Conservation (phyloP, 495 filamentous ascomycete genomes). For the Sphaerosporella brunnea region DNA sequence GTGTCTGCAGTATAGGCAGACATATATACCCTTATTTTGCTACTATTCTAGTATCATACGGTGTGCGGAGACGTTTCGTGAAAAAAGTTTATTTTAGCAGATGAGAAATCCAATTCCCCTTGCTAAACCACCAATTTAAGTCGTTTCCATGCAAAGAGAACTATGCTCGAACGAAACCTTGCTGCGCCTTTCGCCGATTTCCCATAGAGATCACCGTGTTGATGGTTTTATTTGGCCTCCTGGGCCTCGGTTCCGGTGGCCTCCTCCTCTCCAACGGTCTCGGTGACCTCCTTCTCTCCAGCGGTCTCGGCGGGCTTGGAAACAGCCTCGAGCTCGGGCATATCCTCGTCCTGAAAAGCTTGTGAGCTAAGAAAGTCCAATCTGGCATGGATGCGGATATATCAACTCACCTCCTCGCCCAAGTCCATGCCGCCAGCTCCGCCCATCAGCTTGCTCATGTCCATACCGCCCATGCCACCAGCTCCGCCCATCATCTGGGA, state of each 20-base stretch:
- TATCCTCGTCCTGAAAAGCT: slow-evolving; percentile 19
- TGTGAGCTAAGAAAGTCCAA: too few relatives aligned
- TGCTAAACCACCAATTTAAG: too few relatives aligned
- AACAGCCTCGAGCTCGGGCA: slow-evolving; percentile 22
- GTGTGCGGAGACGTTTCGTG: too few relatives aligned
- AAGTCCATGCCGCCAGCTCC: slow-evolving; percentile 32
- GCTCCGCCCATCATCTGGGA: slow-evolving; percentile 55
- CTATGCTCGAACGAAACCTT: not conserved
- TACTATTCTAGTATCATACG: too few relatives aligned
- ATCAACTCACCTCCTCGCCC: too few relatives aligned
- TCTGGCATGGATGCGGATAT: too few relatives aligned
- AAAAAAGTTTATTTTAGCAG: too few relatives aligned
- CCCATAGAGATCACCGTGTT: not conserved
- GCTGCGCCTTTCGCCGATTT: not conserved
- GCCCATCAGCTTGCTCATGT: slow-evolving; percentile 36
- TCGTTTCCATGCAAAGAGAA: too few relatives aligned
- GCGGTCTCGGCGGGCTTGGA: not conserved
- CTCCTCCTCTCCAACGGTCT: not conserved
- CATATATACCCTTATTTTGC: too few relatives aligned
- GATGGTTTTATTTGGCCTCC: slow-evolving; percentile 2
- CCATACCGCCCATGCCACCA: slow-evolving; percentile 38
- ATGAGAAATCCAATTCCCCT: too few relatives aligned
- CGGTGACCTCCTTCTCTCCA: not conserved
- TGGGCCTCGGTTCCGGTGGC: not conserved
- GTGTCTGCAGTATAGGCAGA: too few relatives aligned